Base-by-base conservation (phyloP, 2,329 filamentous ascomycete genomes). In the Tolypocladium capitatum region DNA sequence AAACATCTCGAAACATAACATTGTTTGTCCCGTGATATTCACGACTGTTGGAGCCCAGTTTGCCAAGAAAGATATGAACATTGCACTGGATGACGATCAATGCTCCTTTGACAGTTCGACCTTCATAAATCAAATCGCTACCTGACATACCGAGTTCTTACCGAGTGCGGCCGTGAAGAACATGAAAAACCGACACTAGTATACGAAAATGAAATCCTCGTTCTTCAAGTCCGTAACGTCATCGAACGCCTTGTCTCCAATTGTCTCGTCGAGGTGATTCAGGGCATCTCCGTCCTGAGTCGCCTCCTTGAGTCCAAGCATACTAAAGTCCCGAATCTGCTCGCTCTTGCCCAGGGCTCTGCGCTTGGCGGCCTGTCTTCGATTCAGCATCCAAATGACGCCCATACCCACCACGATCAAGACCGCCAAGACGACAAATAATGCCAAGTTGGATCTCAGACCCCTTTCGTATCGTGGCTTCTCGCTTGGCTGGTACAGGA, bases 141-240 rank as follows among this genome's bases (percentile, higher is more conserved):
- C n/a, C n/a, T n/a, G n/a, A n/a, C n/a, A 32, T 5, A 14, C 5
- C 13, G 13, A 14, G 13, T 14, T 16, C 31, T 30, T 32, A 5
- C 13, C 31, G 13, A 16, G 30, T 31, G n/a, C n/a, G n/a, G n/a
- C n/a, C n/a, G n/a, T n/a, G n/a, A n/a, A n/a, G n/a, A n/a, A n/a
- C n/a, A n/a, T n/a, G n/a, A n/a, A n/a, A n/a, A n/a, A n/a, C n/a
- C n/a, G n/a, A n/a, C n/a, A n/a, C 21, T 48, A 65, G 48, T 61
- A 78, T 3, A 81, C 69, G 60, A 76, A 83, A 8, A 81, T 68
- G 55, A 83, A 83, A 50, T 82, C 78, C 56, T 82, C 78, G 51
- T 82, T 82, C 61, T 74, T 66, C 54, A 76, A 60, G 58, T 82
- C 78, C n/a, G 77, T 81, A n/a, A 74, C 60, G 57, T 84, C 80